Percentiles rank a stretch among this genome's conserved stretches.
Evolutionary conservation across 2,329 filamentous ascomycete genomes (phyloP).

Genomic region (Taxawa tesnikishii): DNA sequence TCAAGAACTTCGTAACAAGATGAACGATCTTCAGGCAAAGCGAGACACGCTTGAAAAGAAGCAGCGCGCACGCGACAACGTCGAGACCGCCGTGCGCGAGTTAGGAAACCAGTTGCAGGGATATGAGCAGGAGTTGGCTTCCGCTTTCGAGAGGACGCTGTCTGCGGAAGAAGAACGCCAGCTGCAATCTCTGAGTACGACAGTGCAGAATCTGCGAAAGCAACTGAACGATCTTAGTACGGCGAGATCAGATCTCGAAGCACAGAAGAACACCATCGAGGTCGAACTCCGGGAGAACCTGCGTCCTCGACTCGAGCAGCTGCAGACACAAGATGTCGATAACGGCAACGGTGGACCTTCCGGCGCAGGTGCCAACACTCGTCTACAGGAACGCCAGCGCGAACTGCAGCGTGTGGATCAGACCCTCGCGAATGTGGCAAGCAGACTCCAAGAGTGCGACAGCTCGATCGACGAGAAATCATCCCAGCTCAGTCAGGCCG

Average conservation of each 20-base stretch:
- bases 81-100: slow-evolving; percentile 46
- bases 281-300: slow-evolving; percentile 83
- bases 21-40: slow-evolving; percentile 60
- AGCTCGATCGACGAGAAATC: slow-evolving; percentile 51
- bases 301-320: slow-evolving; percentile 72
- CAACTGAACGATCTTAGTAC: slow-evolving; percentile 65
- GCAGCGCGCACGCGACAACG: slow-evolving; percentile 48
- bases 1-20: slow-evolving; percentile 63
- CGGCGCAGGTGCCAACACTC: slow-evolving; percentile 39
- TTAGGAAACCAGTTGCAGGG: slow-evolving; percentile 63
- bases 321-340: slow-evolving; percentile 66
- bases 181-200: slow-evolving; percentile 57
- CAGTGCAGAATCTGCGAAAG: slow-evolving; percentile 61
- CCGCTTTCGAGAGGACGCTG: slow-evolving; percentile 86
- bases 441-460: slow-evolving; percentile 64
- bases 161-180: slow-evolving; percentile 70
- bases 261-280: slow-evolving; percentile 71
- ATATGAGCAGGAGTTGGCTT: slow-evolving; percentile 67
- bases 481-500: slow-evolving; percentile 43
- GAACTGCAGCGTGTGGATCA: slow-evolving; percentile 70
- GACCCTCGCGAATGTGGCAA: slow-evolving; percentile 52
- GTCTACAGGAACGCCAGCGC: slow-evolving; percentile 64
- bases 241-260: slow-evolving; percentile 64
- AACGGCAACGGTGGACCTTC: slow-evolving; percentile 29
- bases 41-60: slow-evolving; percentile 64